Base-by-base conservation (phyloP, 192 early-diverging fungal genomes). In the Coemansia sp. region DNA sequence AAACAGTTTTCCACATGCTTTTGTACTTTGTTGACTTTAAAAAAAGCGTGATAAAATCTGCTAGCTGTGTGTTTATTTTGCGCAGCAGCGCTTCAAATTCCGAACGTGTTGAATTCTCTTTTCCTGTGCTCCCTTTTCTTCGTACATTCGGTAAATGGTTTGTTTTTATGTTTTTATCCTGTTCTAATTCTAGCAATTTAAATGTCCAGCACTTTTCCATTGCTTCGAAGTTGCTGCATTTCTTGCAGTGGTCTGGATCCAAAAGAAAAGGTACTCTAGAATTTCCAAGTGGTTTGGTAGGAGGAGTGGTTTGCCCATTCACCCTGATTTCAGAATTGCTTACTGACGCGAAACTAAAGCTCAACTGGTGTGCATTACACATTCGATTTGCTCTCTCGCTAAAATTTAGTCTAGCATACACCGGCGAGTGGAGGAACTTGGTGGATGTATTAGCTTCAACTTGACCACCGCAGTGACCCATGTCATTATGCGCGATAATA, bases 401-500 rank as follows among this genome's bases (percentile, higher is more conserved):
- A 20, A 5, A 8, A n/a, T 26, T 51, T 78, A 81, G 79, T 42
- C 63, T 7, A 59, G 63, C 10, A 52, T 68, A 15, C 71, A 82
- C 33, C 63, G 45, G 25, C 70, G 79, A 26, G 64, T 82, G 26
- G 74, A 73, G 30, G 55, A 40, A 53, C 70, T 82, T 10, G 79
- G 74, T 8, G 79, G 72, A 5, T 70, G 63, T 12, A 61, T 73
- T 18, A 73, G 79, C 60, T 49, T 42, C 26, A 69, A 72, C 56
- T 58, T 82, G 31, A 82, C 79, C 28, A 82, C 61, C 30, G 53
- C 58, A 7, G 79, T 82, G 4, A 82, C 79, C 1, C 74, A 82
- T 46, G 59, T 82, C 5, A 37, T 82, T 10, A 63, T 67, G 34
- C 75, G 72, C 39, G 67, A 67, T 37, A 61, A n/a, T 48, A 35